A percentile compares a stretch with the other conserved stretches of the same genome.
Evolutionary conservation across 306 rosid species (phyloP).

Genomic region (Parietaria judaica): DNA sequence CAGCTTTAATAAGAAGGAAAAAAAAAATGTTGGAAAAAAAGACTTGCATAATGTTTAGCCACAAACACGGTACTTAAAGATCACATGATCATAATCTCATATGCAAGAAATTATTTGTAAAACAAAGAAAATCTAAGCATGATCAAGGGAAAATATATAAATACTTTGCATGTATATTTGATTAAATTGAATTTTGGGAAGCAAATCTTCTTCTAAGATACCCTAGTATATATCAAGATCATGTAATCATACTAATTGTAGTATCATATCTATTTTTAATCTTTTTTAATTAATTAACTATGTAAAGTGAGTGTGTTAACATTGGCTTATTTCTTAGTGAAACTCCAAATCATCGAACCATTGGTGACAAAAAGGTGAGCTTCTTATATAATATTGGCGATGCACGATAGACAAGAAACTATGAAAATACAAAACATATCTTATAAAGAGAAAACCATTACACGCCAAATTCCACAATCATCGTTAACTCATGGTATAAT

Average conservation of each 20-base stretch:
- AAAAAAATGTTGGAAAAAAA: not conserved
- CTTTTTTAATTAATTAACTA: conserved; percentile 21
- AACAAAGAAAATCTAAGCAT: not conserved
- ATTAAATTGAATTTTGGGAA: conserved; percentile 7
- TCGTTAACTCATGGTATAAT: not conserved
- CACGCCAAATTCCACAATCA: conserved; percentile 10
- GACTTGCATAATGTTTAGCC: not conserved
- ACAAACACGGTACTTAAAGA: not conserved
- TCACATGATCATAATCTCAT: not conserved
- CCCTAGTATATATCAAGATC: conserved; percentile 21
- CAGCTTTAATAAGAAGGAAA: conserved; percentile 10
- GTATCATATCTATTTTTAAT: conserved; percentile 9
- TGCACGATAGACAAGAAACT: conserved; percentile 1
- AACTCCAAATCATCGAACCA: conserved; percentile 47
- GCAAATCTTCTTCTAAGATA: conserved; percentile 32
- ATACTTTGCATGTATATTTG: conserved; percentile 1
- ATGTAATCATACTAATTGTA: conserved; percentile 12
- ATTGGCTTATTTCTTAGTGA: conserved; percentile 33
- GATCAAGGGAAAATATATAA: not conserved
- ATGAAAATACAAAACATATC: no score
- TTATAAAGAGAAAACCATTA: not conserved
- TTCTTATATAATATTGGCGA: not conserved
- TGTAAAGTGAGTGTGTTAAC: conserved; percentile 10
- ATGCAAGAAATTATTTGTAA: not conserved
- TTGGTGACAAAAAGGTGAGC: conserved; percentile 7